Evolutionary conservation across 441 rosid genomes (phyloP).

Genomic region (Macaranga tanarius): DNA sequence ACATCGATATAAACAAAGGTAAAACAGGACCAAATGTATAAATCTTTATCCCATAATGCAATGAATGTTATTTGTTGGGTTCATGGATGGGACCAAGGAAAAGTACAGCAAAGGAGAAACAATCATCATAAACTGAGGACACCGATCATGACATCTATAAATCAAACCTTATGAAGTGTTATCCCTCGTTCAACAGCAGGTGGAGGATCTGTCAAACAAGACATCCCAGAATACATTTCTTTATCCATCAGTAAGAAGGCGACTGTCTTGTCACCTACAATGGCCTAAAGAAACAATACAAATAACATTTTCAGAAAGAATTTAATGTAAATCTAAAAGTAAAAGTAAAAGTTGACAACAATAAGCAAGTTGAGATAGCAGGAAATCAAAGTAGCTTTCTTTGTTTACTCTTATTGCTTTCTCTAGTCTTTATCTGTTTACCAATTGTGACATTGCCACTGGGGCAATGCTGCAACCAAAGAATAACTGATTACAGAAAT

Average conservation of each 20-base stretch:
- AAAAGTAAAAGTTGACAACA: slow-evolving; percentile 1
- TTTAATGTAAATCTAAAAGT: no score
- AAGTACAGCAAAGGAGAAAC: slow-evolving; percentile 1
- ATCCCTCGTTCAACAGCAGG: slow-evolving; percentile 68
- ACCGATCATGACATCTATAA: background rate
- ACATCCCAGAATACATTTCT: slow-evolving; percentile 84
- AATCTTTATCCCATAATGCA: background rate
- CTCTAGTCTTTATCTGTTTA: background rate
- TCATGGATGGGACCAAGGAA: slow-evolving; percentile 2
- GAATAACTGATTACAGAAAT: slow-evolving; percentile 11
- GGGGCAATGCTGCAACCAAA: background rate
- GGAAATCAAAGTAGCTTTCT: slow-evolving; percentile 7
- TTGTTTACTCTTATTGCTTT: background rate
- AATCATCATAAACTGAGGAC: background rate
- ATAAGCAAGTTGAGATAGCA: background rate
- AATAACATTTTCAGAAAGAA: background rate
- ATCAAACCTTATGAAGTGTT: slow-evolving; percentile 76
- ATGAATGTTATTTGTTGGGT: background rate
- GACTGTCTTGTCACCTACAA: slow-evolving; percentile 83
- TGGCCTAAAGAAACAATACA: slow-evolving; percentile 49
- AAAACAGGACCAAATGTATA: background rate
- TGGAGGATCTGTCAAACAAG: slow-evolving; percentile 57
- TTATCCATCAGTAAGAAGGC: slow-evolving; percentile 72
- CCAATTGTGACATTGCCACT: background rate
- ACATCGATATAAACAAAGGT: slow-evolving; percentile 4